A percentile compares a stretch with the other conserved stretches of the same genome.
These are phyloP conservation scores for Pouteria glomerata DNA, from an alignment of 148 eudicot species.

Conservation along the genomic window DNA sequence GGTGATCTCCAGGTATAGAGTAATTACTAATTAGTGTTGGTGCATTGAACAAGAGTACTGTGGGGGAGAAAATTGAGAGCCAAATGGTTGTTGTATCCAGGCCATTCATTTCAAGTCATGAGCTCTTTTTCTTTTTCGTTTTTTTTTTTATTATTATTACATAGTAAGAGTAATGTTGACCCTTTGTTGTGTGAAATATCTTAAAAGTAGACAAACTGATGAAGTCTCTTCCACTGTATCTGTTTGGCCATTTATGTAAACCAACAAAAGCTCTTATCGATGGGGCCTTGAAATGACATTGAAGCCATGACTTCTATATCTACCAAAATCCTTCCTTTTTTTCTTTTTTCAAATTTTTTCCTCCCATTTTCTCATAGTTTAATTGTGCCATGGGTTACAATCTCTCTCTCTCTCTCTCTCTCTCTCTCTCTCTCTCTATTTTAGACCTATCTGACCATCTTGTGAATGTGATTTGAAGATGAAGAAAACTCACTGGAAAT, in stretches of 20 bases:
- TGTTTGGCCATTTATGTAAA: conserved; percentile 4
- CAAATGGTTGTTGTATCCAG: neutral
- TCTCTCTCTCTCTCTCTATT: conserved; percentile 3
- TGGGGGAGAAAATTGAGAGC: neutral
- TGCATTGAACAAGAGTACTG: neutral
- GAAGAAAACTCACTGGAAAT: neutral
- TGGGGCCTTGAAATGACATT: conserved; percentile 6
- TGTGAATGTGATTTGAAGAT: conserved; percentile 12
- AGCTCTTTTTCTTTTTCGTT: too few species aligned
- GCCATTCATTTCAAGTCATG: neutral
- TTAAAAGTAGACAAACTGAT: neutral
- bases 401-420: neutral
- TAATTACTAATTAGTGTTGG: neutral
- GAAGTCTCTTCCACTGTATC: neutral
- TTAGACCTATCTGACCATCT: neutral
- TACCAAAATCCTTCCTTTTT: neutral
- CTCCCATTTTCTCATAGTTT: neutral
- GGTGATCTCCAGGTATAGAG: too few species aligned
- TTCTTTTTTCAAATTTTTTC: neutral
- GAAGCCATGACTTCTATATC: conserved; percentile 3
- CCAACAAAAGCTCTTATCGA: neutral
- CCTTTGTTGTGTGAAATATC: neutral
- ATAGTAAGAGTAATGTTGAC: too few species aligned
- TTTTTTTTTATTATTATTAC: too few species aligned
- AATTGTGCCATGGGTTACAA: too few species aligned